These are phyloP conservation scores for Dipteronia sinensis DNA, from an alignment of 345 rosid genomes.

Conservation along the genomic window DNA sequence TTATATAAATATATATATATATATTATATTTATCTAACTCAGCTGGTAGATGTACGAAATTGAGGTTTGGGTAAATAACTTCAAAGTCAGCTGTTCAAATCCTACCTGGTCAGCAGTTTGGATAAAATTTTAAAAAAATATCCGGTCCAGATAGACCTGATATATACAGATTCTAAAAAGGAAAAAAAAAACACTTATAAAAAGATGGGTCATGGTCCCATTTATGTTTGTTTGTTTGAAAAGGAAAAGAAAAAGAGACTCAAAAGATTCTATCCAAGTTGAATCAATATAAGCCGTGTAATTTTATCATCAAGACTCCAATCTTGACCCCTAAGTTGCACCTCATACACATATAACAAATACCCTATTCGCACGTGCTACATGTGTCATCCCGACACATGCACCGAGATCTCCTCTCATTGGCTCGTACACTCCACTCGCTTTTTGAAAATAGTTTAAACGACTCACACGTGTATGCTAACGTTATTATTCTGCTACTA, in stretches of 20 bases:
- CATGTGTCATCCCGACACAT: not conserved
- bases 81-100: too few species aligned
- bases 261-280: not conserved
- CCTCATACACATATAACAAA: not conserved
- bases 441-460: not conserved
- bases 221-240: not conserved
- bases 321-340: too few species aligned
- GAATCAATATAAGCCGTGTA: not conserved
- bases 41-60: too few species aligned
- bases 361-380: not conserved
- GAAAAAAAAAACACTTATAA: too few species aligned
- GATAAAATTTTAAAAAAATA: too few species aligned
- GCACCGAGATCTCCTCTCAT: not conserved
- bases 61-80: too few species aligned
- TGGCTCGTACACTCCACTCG: constrained; percentile 9
- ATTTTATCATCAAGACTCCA: not conserved
- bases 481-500: not conserved
- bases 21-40: too few species aligned
- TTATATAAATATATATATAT: too few species aligned
- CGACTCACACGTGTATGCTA: not conserved
- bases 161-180: too few species aligned
- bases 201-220: not conserved
- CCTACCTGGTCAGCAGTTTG: too few species aligned
- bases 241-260: not conserved
- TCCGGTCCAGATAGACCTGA: too few species aligned